Evolutionary conservation across 2,329 filamentous ascomycete genomes (phyloP).

Genomic region (Colletotrichum orbiculare): DNA sequence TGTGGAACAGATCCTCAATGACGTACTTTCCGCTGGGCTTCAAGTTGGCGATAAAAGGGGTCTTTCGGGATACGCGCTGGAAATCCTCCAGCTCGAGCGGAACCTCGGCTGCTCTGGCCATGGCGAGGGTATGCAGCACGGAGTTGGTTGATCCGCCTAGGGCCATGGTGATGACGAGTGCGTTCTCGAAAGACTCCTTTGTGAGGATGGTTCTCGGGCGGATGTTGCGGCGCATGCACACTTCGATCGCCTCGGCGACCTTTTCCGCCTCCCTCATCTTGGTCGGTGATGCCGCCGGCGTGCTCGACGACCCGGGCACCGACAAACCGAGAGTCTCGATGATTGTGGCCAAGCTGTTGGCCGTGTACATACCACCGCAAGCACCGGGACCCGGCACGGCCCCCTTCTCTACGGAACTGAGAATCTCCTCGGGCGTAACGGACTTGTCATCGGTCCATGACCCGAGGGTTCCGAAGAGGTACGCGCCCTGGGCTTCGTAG

Average conservation of each 20-base stretch:
- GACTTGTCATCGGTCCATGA: slow-evolving; percentile 73
- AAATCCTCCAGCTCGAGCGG: slow-evolving; percentile 83
- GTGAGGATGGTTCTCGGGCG: slow-evolving; percentile 84
- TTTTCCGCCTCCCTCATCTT: slow-evolving; percentile 90
- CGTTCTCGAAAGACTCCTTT: slow-evolving; percentile 85
- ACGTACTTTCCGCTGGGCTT: slow-evolving; percentile 86
- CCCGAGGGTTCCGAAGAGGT: slow-evolving; percentile 74
- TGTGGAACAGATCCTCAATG: slow-evolving; percentile 88
- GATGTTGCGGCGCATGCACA: slow-evolving; percentile 85
- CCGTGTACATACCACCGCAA: slow-evolving; percentile 91
- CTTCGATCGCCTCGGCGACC: slow-evolving; percentile 80
- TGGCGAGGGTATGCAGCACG: slow-evolving; percentile 88
- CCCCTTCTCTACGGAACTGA: slow-evolving; percentile 70
- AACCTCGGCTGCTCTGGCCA: slow-evolving; percentile 87
- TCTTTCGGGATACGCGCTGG: slow-evolving; percentile 82
- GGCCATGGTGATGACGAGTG: slow-evolving; percentile 89
- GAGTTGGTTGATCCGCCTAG: slow-evolving; percentile 90
- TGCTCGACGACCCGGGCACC: slow-evolving; percentile 85
- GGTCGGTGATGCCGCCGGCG: slow-evolving; percentile 80
- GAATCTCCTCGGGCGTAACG: slow-evolving; percentile 79
- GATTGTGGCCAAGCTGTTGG: slow-evolving; percentile 92
- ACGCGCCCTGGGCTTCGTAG: slow-evolving; percentile 88
- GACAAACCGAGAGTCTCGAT: slow-evolving; percentile 90
- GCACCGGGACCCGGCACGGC: slow-evolving; percentile 75
- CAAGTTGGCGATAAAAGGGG: slow-evolving; percentile 87